phyloP scores from a whole-genome alignment of 768 basidiomycete species.

The Mycena venus region DNA sequence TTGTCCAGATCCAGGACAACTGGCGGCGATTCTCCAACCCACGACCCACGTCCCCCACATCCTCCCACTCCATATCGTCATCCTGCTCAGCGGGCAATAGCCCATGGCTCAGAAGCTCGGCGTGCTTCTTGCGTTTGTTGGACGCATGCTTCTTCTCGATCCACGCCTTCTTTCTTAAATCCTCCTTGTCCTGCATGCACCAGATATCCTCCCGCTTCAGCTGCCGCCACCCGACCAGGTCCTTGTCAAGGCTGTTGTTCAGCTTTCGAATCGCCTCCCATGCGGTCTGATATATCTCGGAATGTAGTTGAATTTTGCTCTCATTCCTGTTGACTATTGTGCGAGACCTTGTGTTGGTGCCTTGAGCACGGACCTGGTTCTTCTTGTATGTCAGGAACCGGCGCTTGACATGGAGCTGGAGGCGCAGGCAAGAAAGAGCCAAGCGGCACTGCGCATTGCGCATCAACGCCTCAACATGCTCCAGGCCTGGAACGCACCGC shows the following conservation, averaged over 20 bases:
- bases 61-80: not conserved
- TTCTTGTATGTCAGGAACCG: conserved; percentile 37
- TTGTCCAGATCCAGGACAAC: conserved; percentile 10
- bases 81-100: not conserved
- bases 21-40: not conserved
- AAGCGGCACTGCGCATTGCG: conserved; percentile 25
- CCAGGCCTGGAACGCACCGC: not conserved
- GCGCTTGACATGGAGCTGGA: conserved; percentile 27
- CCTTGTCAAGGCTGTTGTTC: not conserved
- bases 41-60: not conserved
- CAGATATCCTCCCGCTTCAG: not conserved
- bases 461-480: not conserved
- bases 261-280: not conserved
- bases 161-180: not conserved
- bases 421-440: not conserved
- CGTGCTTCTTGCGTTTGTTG: not conserved
- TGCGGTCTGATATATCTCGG: not conserved
- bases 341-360: conserved; percentile 26
- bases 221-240: not conserved
- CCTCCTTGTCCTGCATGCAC: conserved; percentile 7
- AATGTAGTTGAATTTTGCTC: not conserved
- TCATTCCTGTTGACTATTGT: not conserved
- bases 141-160: not conserved
- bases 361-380: conserved; percentile 39
- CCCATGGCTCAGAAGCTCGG: not conserved